Evolutionary conservation across 495 filamentous ascomycete species (phyloP).

Genomic region (Margaritispora aquatica): DNA sequence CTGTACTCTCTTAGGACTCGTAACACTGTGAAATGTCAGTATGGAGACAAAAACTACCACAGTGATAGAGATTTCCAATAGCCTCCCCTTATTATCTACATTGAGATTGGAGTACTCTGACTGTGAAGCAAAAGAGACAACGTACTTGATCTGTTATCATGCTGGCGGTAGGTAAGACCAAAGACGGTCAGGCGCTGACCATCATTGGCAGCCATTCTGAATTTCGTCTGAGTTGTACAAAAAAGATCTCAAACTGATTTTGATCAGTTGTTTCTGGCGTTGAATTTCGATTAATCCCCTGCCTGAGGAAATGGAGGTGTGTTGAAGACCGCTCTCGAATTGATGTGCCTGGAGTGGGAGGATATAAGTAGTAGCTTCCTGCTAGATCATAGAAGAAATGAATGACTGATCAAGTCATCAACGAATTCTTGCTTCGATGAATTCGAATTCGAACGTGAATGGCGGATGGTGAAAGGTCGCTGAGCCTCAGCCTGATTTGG

Average conservation of each 20-base stretch:
- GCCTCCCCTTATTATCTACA: no score
- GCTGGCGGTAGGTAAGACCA: constrained; percentile 1
- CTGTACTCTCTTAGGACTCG: background rate
- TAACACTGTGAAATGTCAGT: no score
- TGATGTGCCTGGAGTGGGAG: no score
- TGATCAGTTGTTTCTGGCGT: background rate
- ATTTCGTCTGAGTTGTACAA: background rate
- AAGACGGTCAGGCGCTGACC: constrained; percentile 2
- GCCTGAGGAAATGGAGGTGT: background rate
- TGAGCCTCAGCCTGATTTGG: background rate
- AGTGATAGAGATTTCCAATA: no score
- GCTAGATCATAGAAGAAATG: no score
- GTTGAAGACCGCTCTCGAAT: no score
- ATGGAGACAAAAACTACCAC: no score
- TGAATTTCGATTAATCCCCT: no score
- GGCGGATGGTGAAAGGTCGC: background rate
- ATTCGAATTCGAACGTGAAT: background rate
- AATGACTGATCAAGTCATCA: no score
- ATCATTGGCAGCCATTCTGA: background rate
- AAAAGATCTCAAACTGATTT: background rate
- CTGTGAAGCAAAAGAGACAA: no score
- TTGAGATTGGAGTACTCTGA: no score
- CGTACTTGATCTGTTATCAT: constrained; percentile 3
- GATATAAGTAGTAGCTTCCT: no score
- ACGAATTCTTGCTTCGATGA: background rate